These are phyloP conservation scores for Ganoderma boninense DNA, from an alignment of 1,284 basidiomycete species.

Conservation along the genomic window DNA sequence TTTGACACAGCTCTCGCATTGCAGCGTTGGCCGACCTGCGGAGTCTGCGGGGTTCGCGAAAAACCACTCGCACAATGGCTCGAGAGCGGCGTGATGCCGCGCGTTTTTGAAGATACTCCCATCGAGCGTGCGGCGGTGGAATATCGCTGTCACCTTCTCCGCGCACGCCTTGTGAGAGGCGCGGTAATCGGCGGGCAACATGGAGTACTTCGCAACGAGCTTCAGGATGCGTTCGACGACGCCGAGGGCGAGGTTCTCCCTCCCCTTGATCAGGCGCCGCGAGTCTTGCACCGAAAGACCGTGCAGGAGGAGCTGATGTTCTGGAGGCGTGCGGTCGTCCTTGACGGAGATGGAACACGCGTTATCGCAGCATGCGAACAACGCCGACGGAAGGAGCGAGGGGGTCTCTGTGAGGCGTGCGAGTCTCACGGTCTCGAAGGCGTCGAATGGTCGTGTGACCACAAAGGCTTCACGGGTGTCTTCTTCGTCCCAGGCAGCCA, in stretches of 20 bases:
- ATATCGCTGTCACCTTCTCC: background rate
- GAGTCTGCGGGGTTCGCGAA: background rate
- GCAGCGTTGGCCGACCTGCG: background rate
- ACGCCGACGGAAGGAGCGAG: background rate
- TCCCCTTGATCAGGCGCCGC: background rate
- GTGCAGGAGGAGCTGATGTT: background rate
- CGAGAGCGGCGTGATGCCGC: background rate
- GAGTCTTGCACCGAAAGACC: background rate
- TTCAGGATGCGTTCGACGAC: background rate
- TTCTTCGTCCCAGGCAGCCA: background rate
- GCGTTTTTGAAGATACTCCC: background rate
- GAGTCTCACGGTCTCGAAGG: background rate
- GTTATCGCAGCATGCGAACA: background rate
- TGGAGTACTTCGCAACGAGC: background rate
- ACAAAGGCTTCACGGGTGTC: background rate
- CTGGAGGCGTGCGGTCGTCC: background rate
- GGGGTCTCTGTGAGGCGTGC: background rate
- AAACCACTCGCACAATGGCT: background rate
- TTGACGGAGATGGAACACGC: background rate
- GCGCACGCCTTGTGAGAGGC: background rate
- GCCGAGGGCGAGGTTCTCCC: background rate
- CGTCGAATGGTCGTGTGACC: background rate
- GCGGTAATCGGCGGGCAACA: background rate
- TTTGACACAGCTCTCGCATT: background rate
- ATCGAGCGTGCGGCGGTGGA: background rate